Conservation (phyloP, 2,329 filamentous ascomycete species). For the Colletotrichum sp. region DNA sequence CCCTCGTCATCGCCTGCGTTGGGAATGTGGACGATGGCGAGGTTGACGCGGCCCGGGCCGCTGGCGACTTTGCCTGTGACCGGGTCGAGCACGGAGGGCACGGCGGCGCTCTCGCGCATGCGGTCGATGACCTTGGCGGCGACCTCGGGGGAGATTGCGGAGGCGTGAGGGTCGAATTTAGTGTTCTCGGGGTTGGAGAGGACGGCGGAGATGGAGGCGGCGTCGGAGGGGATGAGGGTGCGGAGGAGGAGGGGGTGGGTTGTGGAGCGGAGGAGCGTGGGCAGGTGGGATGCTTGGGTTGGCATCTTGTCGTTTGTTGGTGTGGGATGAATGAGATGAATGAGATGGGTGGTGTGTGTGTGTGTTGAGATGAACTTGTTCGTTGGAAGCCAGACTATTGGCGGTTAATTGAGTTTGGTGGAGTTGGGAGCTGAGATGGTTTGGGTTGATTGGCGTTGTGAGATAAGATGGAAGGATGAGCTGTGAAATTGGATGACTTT, state of each 20-base stretch:
- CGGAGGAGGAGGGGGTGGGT: slow-evolving; percentile 29
- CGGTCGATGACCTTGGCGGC: slow-evolving; percentile 23
- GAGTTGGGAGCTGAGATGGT: not conserved
- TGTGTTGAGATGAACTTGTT: not conserved
- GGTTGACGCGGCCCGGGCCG: slow-evolving; percentile 29
- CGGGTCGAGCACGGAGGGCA: slow-evolving; percentile 24
- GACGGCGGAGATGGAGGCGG: slow-evolving; percentile 26
- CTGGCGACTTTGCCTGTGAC: slow-evolving; percentile 15
- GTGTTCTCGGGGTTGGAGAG: slow-evolving; percentile 25
- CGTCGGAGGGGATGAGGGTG: slow-evolving; percentile 26
- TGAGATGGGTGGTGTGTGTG: too few relatives aligned
- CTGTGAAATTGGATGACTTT: not conserved
- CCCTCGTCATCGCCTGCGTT: not conserved
- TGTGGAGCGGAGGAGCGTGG: slow-evolving; percentile 25
- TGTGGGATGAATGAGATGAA: too few relatives aligned
- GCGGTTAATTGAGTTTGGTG: not conserved
- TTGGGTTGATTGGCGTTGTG: not conserved
- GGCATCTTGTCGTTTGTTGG: not conserved
- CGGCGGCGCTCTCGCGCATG: slow-evolving; percentile 28
- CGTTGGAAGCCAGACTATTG: too few relatives aligned
- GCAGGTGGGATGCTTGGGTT: slow-evolving; percentile 24
- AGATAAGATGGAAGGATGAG: not conserved
- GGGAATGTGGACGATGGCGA: slow-evolving; percentile 24
- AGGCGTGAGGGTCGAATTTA: slow-evolving; percentile 18
- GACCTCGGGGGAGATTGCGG: slow-evolving; percentile 14